Percentiles rank a stretch among this genome's conserved stretches.
These are phyloP conservation scores for Chamaenerion angustifolium DNA, from an alignment of 345 rosid species.

Conservation along the genomic window DNA sequence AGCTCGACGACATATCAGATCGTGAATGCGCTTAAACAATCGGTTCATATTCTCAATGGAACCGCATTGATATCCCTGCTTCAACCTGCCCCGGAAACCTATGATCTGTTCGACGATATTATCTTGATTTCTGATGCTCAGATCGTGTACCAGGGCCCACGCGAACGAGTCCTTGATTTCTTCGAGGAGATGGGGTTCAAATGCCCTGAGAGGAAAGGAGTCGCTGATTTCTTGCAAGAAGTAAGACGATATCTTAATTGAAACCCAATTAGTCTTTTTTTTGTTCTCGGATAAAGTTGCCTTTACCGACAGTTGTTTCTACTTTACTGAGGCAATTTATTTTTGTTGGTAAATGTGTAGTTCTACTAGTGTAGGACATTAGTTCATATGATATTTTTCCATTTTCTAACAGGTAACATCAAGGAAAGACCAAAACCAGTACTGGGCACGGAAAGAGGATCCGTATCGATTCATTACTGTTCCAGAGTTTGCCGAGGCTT, in stretches of 20 bases:
- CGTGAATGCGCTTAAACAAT: slow-evolving; percentile 44
- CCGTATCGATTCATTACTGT: slow-evolving; percentile 40
- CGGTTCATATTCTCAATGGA: slow-evolving; percentile 33
- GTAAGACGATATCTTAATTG: slow-evolving; percentile 17
- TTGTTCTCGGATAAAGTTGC: too few species aligned
- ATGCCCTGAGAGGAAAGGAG: slow-evolving; percentile 68
- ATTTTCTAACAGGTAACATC: slow-evolving; percentile 43
- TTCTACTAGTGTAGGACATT: neutral
- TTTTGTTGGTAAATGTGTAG: neutral
- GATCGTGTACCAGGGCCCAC: slow-evolving; percentile 59
- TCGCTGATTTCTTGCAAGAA: slow-evolving; percentile 73
- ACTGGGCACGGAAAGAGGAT: slow-evolving; percentile 33
- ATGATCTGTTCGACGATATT: slow-evolving; percentile 58
- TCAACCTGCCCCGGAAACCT: slow-evolving; percentile 77
- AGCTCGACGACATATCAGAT: slow-evolving; percentile 68
- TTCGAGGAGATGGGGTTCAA: slow-evolving; percentile 53
- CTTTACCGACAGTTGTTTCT: too few species aligned
- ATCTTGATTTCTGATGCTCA: slow-evolving; percentile 55
- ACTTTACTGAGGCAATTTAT: neutral
- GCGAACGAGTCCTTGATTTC: slow-evolving; percentile 38
- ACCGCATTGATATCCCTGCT: slow-evolving; percentile 67
- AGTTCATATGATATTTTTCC: neutral
- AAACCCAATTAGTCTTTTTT: too few species aligned
- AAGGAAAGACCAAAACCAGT: slow-evolving; percentile 56
- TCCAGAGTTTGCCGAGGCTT: slow-evolving; percentile 43